Percentiles rank a stretch among this genome's conserved stretches.
These are phyloP conservation scores for Ambrosiella beaveri DNA, from an alignment of 2,329 filamentous ascomycete genomes.

Conservation along the genomic window DNA sequence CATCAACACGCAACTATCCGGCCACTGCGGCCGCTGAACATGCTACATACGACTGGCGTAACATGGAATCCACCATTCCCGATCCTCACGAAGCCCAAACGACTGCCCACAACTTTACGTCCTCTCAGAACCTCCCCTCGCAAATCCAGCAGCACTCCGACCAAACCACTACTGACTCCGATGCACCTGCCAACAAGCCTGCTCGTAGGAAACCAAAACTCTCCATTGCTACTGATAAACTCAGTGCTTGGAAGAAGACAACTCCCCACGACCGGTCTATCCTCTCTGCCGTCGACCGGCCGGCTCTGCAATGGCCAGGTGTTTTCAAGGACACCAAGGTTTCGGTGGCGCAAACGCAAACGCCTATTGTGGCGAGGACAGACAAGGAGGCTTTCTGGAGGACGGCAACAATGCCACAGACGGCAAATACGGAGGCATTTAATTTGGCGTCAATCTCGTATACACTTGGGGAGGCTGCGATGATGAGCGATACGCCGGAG, in stretches of 20 bases:
- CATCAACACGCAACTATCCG: slow-evolving; percentile 2
- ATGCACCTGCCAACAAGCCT: background rate
- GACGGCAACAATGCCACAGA: slow-evolving; percentile 10
- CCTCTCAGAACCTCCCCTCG: background rate
- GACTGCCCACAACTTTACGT: background rate
- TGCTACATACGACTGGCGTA: slow-evolving; percentile 4
- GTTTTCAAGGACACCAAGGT: background rate
- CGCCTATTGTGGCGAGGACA: slow-evolving; percentile 1
- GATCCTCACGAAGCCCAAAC: slow-evolving; percentile 1
- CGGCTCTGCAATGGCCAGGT: slow-evolving; percentile 6
- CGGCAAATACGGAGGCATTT: slow-evolving; percentile 12
- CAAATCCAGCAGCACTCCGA: background rate
- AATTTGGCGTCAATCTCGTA: slow-evolving; percentile 12
- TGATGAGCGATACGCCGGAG: slow-evolving; percentile 5
- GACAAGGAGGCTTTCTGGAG: slow-evolving; percentile 10
- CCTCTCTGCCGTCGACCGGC: slow-evolving; percentile 9
- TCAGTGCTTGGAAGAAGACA: slow-evolving; percentile 10
- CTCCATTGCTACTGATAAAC: slow-evolving; percentile 4
- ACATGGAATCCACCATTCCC: background rate
- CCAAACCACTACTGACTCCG: background rate
- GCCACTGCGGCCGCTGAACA: slow-evolving; percentile 3
- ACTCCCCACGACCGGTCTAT: background rate
- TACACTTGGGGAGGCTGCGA: slow-evolving; percentile 9
- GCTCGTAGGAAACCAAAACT: slow-evolving; percentile 6
- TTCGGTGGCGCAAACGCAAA: background rate